A percentile compares a stretch with the other conserved stretches of the same genome.
Evolutionary conservation across 139 green algal species (phyloP).

Genomic region (Chlamydomonas incerta): DNA sequence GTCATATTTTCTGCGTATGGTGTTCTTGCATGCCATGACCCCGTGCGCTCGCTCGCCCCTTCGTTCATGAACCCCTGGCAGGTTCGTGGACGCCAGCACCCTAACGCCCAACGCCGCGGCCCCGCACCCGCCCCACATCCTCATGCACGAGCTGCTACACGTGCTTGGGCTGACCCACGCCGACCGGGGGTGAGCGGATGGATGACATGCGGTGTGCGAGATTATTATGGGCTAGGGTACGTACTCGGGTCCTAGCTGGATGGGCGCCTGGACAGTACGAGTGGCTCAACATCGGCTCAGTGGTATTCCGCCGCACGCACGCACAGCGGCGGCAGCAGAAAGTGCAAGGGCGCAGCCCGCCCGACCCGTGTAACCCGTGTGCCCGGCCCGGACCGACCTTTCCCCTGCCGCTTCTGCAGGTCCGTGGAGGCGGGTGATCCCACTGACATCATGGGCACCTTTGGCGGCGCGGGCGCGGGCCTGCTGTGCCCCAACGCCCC

Average conservation of each 20-base stretch:
- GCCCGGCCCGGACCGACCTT: too few relatives aligned
- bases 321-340: too few relatives aligned
- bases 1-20: too few relatives aligned
- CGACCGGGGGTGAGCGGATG: not conserved
- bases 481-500: constrained; percentile 12
- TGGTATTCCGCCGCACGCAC: too few relatives aligned
- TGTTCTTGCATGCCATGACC: too few relatives aligned
- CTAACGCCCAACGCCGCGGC: not conserved
- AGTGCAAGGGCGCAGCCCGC: not conserved
- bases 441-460: constrained; percentile 26
- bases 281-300: too few relatives aligned
- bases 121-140: not conserved
- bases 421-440: not conserved
- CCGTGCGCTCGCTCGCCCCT: not conserved
- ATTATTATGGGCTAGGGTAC: too few relatives aligned
- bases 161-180: not conserved
- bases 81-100: too few relatives aligned
- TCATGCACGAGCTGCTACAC: constrained; percentile 26
- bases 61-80: not conserved
- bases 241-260: too few relatives aligned
- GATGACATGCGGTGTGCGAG: too few relatives aligned
- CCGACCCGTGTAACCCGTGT: not conserved
- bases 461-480: not conserved
- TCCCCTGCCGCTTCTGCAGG: not conserved
- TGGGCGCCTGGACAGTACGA: too few relatives aligned